A percentile compares a stretch with the other conserved stretches of the same genome.
phyloP scores from a whole-genome alignment of 805 yeast genomes.

The Candida silvatica region DNA sequence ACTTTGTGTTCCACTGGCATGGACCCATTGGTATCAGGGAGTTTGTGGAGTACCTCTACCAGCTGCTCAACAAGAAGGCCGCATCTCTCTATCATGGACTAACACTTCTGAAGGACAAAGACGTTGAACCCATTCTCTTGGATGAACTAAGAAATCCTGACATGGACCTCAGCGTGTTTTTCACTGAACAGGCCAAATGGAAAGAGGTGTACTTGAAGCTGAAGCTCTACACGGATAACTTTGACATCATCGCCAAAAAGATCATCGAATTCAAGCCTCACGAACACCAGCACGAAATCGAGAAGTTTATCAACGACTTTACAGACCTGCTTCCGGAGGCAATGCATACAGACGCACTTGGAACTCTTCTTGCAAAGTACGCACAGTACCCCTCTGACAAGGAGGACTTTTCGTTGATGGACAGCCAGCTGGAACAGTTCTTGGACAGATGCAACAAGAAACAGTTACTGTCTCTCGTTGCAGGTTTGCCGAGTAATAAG shows the following conservation, averaged over 20 bases:
- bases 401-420: not conserved
- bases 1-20: slow-evolving; percentile 3
- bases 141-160: not conserved
- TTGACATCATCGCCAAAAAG: slow-evolving; percentile 1
- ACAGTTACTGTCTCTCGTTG: no score
- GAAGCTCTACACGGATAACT: not conserved
- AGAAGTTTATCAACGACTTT: not conserved
- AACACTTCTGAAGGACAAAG: not conserved
- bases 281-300: not conserved
- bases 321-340: not conserved
- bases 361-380: not conserved
- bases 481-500: not conserved
- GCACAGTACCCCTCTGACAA: not conserved
- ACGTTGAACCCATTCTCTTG: not conserved
- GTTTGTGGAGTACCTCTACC: not conserved
- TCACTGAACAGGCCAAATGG: slow-evolving; percentile 1
- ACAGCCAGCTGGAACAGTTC: no score
- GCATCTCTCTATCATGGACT: slow-evolving; percentile 1
- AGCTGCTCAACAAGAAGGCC: not conserved
- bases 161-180: not conserved
- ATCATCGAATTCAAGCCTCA: slow-evolving; percentile 1
- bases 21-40: not conserved
- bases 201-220: not conserved
- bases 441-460: no score
- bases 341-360: not conserved